phyloP scores from a whole-genome alignment of 768 basidiomycete genomes.

The Auricularia heimuer region DNA sequence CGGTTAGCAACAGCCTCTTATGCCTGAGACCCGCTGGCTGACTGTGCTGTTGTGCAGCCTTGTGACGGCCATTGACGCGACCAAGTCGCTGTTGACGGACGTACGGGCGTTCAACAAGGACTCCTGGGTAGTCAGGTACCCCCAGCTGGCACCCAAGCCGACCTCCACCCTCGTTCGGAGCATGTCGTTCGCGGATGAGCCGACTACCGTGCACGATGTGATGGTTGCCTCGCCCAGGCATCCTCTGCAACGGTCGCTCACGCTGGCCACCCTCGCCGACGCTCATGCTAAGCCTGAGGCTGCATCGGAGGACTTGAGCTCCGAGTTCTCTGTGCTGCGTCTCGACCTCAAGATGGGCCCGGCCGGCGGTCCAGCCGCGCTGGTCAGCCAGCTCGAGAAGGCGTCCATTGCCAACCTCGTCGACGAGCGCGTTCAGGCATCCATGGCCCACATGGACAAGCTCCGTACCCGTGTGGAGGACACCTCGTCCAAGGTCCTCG shows the following conservation, averaged over 20 bases:
- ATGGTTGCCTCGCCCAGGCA: constrained; percentile 40
- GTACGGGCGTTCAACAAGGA: constrained; percentile 74
- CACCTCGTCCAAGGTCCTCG: constrained; percentile 89
- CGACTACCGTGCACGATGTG: constrained; percentile 55
- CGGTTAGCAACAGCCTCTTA: constrained; percentile 36
- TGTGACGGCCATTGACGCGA: constrained; percentile 64
- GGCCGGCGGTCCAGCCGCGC: constrained; percentile 50
- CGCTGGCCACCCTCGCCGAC: constrained; percentile 33
- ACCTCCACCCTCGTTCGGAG: constrained; percentile 46
- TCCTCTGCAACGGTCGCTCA: constrained; percentile 48
- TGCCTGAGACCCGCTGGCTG: not conserved
- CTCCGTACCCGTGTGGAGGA: constrained; percentile 83
- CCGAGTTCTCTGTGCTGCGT: constrained; percentile 80
- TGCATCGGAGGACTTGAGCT: constrained; percentile 18
- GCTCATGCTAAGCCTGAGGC: constrained; percentile 38
- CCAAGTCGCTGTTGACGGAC: constrained; percentile 57
- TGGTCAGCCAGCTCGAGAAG: constrained; percentile 89
- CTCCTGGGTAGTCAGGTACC: constrained; percentile 86
- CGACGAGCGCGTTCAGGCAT: constrained; percentile 68
- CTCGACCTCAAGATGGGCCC: constrained; percentile 89
- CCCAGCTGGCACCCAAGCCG: constrained; percentile 49
- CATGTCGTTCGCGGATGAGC: constrained; percentile 80
- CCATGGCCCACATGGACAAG: constrained; percentile 71
- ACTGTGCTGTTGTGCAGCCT: constrained; percentile 35
- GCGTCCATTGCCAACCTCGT: constrained; percentile 86